Conservation (phyloP, 352 stramenopile species). For the Aphanomyces astaci region DNA sequence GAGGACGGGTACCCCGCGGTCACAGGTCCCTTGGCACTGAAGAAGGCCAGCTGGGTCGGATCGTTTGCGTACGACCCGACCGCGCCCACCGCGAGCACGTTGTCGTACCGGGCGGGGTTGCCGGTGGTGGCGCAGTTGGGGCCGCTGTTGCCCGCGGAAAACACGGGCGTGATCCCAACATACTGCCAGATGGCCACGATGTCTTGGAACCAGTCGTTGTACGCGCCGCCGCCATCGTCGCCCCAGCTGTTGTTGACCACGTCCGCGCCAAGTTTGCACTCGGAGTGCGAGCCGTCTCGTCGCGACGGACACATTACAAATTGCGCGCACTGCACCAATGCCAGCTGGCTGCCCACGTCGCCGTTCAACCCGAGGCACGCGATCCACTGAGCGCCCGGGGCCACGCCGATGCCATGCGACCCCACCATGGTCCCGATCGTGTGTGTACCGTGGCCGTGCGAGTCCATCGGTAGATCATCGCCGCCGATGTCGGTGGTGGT, state of each 20-base stretch:
- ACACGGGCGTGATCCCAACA: conserved; percentile 33
- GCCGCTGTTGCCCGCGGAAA: conserved; percentile 32
- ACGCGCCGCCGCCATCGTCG: conserved; percentile 10
- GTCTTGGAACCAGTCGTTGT: conserved; percentile 26
- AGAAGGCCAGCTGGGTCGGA: conserved; percentile 31
- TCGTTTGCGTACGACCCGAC: conserved; percentile 24
- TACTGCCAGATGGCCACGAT: conserved; percentile 28
- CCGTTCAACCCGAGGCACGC: conserved; percentile 27
- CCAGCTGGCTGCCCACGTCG: conserved; percentile 19
- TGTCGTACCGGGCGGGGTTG: conserved; percentile 27
- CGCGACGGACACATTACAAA: conserved; percentile 28
- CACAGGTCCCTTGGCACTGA: conserved; percentile 29
- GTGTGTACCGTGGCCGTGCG: conserved; percentile 33
- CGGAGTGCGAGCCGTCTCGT: not conserved
- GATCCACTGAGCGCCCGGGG: conserved; percentile 30
- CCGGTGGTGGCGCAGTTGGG: conserved; percentile 27
- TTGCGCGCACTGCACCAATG: conserved; percentile 28
- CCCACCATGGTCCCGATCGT: conserved; percentile 31
- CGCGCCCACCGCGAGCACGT: conserved; percentile 32
- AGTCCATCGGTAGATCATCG: conserved; percentile 28
- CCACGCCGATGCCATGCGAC: conserved; percentile 28
- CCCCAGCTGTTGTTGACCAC: conserved; percentile 34
- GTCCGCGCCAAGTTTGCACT: conserved; percentile 1
- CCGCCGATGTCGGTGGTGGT: conserved; percentile 18
- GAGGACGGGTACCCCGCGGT: conserved; percentile 25